Evolutionary conservation across 345 rosid genomes (phyloP), one percentile per base, ranked within the genome.

Genomic region (Gossypium arboreum): DNA sequence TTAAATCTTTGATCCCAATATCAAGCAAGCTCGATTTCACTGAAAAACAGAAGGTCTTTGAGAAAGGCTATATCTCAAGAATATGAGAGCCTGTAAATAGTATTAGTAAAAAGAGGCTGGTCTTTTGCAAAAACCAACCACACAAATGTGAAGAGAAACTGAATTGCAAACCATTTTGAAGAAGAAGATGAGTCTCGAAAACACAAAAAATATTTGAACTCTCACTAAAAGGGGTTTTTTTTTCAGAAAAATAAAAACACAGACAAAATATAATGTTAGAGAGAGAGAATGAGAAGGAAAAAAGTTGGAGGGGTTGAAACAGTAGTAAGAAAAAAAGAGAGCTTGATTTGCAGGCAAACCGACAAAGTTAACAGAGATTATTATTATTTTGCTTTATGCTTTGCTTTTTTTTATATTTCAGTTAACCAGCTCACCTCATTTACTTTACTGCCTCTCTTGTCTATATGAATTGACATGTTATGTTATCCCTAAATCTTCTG

Each of bases 331-430:
- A 72, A 77, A 62, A 70, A 77, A 73, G 68, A 52, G 18, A 52
- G 18, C 1, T 80, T 86, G 81, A 80, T 79, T 82, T 83, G 89
- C 90, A 92, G 94, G 91, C 92, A 88, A 72, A 66, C 90, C 93
- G 94, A 90, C 92, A 89, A 87, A 80, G 80, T 68, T 78, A 79
- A 73, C 72, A 73, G 83, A 73, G 78, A 73, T 80, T 78, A 52
- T 52, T 17, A 16, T 74, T 76, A 74, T 72, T 44, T 66, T 56
- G 45, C 1, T 29, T 57, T 68, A 54, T 45, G 41, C 41, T 34
- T 34, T 34, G 41, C 41, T 34, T 34, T 34, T 34, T 34, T 34
- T 34, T 34, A 34, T 34, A 34, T 75, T 83, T 72, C 57, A 68
- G 74, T 55, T 71, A 18, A 45, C 18, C 55, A 45, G 39, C 54